Percentiles rank a stretch among this genome's conserved stretches.
These are phyloP conservation scores for Stachybotrys elegans DNA, from an alignment of 2,329 filamentous ascomycete genomes.

Conservation along the genomic window DNA sequence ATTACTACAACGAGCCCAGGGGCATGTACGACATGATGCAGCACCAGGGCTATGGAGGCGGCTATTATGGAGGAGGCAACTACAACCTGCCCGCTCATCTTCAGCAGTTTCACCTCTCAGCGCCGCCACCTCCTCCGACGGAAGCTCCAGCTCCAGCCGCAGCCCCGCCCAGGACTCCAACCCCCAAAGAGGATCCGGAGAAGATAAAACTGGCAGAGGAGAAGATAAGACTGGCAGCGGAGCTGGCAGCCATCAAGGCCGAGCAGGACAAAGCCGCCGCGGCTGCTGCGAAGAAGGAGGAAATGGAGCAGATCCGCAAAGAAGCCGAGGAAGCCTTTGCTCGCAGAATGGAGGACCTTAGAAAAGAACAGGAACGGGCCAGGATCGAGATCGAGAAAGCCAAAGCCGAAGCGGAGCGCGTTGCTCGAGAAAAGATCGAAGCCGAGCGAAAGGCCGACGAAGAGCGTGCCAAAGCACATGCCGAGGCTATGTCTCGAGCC, in stretches of 20 bases:
- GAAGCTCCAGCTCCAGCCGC: slow-evolving; percentile 32
- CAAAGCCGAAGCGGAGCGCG: slow-evolving; percentile 38
- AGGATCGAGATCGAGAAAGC: slow-evolving; percentile 43
- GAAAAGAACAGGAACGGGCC: slow-evolving; percentile 38
- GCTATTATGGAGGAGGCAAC: slow-evolving; percentile 23
- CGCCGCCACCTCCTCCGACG: slow-evolving; percentile 38
- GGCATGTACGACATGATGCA: slow-evolving; percentile 46
- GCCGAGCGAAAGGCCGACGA: slow-evolving; percentile 40
- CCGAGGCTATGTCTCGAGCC: slow-evolving; percentile 28
- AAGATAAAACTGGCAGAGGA: slow-evolving; percentile 58
- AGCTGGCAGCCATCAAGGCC: slow-evolving; percentile 47
- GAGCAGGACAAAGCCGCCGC: slow-evolving; percentile 41
- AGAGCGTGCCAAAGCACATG: slow-evolving; percentile 33
- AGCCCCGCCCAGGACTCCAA: slow-evolving; percentile 36
- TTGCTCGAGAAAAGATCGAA: slow-evolving; percentile 39
- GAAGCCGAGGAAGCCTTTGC: slow-evolving; percentile 41
- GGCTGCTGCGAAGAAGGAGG: slow-evolving; percentile 36
- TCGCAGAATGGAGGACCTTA: slow-evolving; percentile 34
- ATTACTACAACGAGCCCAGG: slow-evolving; percentile 36
- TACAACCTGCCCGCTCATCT: slow-evolving; percentile 27
- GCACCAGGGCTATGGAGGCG: slow-evolving; percentile 26
- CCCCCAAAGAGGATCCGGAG: slow-evolving; percentile 45
- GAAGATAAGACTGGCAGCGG: slow-evolving; percentile 55
- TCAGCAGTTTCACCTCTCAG: slow-evolving; percentile 33
- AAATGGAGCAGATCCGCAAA: slow-evolving; percentile 38